phyloP scores from a whole-genome alignment of 768 basidiomycete genomes.

The Cystofilobasidium macerans region DNA sequence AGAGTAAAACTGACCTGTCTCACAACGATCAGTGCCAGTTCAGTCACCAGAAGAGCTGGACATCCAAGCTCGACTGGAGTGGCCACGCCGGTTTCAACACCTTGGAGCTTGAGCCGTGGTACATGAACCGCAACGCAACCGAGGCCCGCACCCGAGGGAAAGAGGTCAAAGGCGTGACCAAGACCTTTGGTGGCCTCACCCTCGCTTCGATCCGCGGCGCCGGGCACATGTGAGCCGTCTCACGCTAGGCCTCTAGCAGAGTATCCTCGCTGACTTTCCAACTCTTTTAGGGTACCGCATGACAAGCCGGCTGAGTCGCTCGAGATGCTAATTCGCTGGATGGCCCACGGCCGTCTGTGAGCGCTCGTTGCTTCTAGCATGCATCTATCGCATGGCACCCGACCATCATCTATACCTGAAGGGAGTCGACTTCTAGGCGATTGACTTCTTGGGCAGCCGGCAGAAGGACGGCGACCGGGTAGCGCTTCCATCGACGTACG shows the following conservation, averaged over 20 bases:
- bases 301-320: slow-evolving; percentile 53
- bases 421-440: too few species aligned
- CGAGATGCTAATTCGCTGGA: slow-evolving; percentile 39
- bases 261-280: neutral
- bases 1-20: neutral
- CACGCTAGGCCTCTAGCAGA: too few species aligned
- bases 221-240: slow-evolving; percentile 17
- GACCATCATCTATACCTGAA: too few species aligned
- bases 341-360: neutral
- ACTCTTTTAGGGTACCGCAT: slow-evolving; percentile 46
- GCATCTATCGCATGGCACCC: too few species aligned
- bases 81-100: slow-evolving; percentile 47
- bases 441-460: neutral
- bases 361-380: too few species aligned
- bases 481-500: neutral
- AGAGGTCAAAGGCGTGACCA: slow-evolving; percentile 1
- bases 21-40: slow-evolving; percentile 2
- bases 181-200: slow-evolving; percentile 9
- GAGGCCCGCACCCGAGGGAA: neutral
- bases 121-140: slow-evolving; percentile 41
- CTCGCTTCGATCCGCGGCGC: slow-evolving; percentile 9
- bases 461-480: neutral
- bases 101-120: slow-evolving; percentile 48
- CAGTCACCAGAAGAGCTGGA: slow-evolving; percentile 44
- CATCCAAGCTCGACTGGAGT: slow-evolving; percentile 60